phyloP scores from a whole-genome alignment of 495 filamentous ascomycete genomes.

The Chaetomium tenue region DNA sequence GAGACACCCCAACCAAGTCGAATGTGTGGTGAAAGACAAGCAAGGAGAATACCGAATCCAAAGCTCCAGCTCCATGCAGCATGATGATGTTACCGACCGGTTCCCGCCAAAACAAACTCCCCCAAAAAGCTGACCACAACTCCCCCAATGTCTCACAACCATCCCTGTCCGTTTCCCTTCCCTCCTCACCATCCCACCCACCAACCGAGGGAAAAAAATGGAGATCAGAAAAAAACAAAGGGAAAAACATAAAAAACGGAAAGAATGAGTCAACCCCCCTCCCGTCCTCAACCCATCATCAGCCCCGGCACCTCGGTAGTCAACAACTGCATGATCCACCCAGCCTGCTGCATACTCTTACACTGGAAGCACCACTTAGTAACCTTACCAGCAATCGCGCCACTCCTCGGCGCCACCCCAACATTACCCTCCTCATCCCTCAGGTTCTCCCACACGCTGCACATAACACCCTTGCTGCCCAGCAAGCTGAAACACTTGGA shows the following conservation, averaged over 20 bases:
- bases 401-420: slow-evolving; percentile 63
- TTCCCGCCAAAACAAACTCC: not conserved
- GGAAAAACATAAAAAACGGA: not conserved
- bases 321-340: slow-evolving; percentile 48
- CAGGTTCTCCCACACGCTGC: slow-evolving; percentile 82
- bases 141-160: not conserved
- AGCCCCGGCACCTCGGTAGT: slow-evolving; percentile 46
- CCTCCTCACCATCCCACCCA: not conserved
- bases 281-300: slow-evolving; percentile 26
- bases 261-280: not conserved
- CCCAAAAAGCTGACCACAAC: not conserved
- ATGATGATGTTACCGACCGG: not conserved
- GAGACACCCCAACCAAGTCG: not conserved
- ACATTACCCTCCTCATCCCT: slow-evolving; percentile 65
- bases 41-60: not conserved
- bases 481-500: slow-evolving; percentile 82
- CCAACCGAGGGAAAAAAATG: not conserved
- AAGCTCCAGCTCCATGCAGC: not conserved
- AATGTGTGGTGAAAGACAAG: not conserved
- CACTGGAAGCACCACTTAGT: slow-evolving; percentile 82
- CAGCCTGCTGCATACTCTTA: slow-evolving; percentile 43
- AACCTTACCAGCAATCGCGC: slow-evolving; percentile 69
- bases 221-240: slow-evolving; percentile 2
- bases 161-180: not conserved
- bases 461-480: slow-evolving; percentile 77